Base-by-base conservation (phyloP, 2,329 filamentous ascomycete species). In the Fusarium sp. region DNA sequence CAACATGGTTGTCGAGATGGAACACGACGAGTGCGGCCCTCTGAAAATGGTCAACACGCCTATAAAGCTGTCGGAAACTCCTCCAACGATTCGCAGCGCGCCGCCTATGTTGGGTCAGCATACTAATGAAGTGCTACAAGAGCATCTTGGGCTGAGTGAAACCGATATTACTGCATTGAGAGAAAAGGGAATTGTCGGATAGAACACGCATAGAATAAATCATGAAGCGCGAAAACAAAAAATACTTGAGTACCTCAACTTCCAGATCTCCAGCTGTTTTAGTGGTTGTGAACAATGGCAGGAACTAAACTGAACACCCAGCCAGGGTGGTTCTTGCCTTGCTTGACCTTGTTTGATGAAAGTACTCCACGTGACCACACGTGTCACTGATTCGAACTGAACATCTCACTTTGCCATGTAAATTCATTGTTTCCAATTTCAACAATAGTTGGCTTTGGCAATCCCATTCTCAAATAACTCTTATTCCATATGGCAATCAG, bases 41-140 rank as follows among this genome's bases (percentile, higher is more conserved):
- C 92, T 99, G 71, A 95, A 94, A 82, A 84, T 99, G 78, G 92
- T 99, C 59, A 98, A 97, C 78, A 97, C 94, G 1, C 96, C 96
- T 0, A 91, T 99, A 65, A 99, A 99, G 81, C 97, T 94, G 81
- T 97, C 94, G 9, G 90, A 95, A 74, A 93, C 92, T 31, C 90
- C 88, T 74, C 94, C 95, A 0, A 88, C 90, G 7, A 90, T 97
- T 42, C 87, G 95, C 38, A 92, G 86, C 7, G 89, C 93, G 31
- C 96, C 96, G 22, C 96, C 96, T 2, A 93, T 92, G 12, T 83
- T 99, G 38, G 96, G 95, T 1, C 90, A 97, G 82, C 94, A 97
- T 81, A 97, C 94, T 0, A 86, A 94, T 73, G 93, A 96, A 80
- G 87, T 97, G 9, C 81, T 97, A 64, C 79, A 81, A 25, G 86